Percentiles rank a stretch among this genome's conserved stretches.
Conservation (phyloP, 1,284 basidiomycete genomes). For the Schizophyllum amplum region DNA sequence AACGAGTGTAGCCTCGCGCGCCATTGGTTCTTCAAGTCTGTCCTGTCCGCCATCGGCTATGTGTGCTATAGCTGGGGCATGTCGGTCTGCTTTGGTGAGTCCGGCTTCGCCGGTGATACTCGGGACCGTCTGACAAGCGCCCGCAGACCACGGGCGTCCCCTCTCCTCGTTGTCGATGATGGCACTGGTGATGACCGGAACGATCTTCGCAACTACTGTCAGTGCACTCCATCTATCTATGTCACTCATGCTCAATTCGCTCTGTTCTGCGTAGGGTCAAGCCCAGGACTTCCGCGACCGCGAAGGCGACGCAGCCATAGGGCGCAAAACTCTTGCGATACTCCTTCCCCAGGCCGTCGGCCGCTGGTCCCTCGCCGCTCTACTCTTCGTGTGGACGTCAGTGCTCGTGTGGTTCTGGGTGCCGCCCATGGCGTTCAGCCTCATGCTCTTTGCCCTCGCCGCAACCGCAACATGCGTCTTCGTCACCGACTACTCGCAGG, state of each 20-base stretch:
- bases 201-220: conserved; percentile 15
- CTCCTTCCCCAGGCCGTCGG: conserved; percentile 13
- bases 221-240: conserved; percentile 19
- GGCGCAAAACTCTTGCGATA: conserved; percentile 24
- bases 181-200: conserved; percentile 12
- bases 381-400: conserved; percentile 9
- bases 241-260: conserved; percentile 11
- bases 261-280: conserved; percentile 13
- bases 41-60: conserved; percentile 24
- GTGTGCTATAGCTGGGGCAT: conserved; percentile 26
- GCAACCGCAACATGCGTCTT: conserved; percentile 7
- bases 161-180: conserved; percentile 5
- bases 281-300: conserved; percentile 26
- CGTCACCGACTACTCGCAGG: conserved; percentile 7
- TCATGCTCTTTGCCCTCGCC: conserved; percentile 6
- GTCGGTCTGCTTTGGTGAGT: conserved; percentile 23
- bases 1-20: conserved; percentile 23
- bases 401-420: conserved; percentile 12
- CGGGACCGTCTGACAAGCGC: background rate
- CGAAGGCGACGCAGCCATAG: conserved; percentile 20
- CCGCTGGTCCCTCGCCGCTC: conserved; percentile 13
- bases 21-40: conserved; percentile 24
- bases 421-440: conserved; percentile 8
- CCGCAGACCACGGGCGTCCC: background rate
- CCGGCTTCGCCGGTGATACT: background rate